phyloP scores from a whole-genome alignment of 495 filamentous ascomycete species.

The Neurospora sp. region DNA sequence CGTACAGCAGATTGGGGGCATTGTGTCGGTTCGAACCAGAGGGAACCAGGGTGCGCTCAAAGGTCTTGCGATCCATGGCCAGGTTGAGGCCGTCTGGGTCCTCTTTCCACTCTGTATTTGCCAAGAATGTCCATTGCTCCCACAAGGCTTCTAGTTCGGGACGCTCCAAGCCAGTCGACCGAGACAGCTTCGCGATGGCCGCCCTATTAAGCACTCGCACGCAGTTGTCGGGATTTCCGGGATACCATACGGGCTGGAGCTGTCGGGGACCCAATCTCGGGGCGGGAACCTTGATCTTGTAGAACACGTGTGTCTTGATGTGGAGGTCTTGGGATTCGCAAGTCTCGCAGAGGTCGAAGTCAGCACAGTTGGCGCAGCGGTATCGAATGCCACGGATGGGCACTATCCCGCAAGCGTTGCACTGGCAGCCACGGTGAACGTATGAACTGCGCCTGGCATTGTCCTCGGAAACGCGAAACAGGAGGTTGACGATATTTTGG shows the following conservation, averaged over 20 bases:
- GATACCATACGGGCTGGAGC: conserved; percentile 76
- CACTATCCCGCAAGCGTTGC: conserved; percentile 73
- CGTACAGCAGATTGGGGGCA: conserved; percentile 81
- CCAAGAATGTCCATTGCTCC: conserved; percentile 92
- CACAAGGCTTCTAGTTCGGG: conserved; percentile 84
- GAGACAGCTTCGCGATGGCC: conserved; percentile 53
- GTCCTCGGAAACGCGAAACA: conserved; percentile 75
- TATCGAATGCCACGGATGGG: conserved; percentile 90
- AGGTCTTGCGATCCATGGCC: conserved; percentile 84
- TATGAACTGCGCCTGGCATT: conserved; percentile 75
- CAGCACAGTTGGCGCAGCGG: conserved; percentile 82
- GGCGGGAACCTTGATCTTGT: conserved; percentile 56
- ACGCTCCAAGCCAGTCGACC: conserved; percentile 67
- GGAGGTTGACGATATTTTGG: conserved; percentile 60
- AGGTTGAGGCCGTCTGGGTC: conserved; percentile 68
- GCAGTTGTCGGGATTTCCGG: conserved; percentile 65
- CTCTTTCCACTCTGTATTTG: conserved; percentile 71
- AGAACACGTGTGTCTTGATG: conserved; percentile 88
- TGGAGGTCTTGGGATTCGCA: conserved; percentile 82
- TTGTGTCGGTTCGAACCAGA: conserved; percentile 64
- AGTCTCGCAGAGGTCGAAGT: conserved; percentile 83
- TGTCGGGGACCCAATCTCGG: conserved; percentile 42
- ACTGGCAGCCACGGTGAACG: conserved; percentile 87
- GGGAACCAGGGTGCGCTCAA: conserved; percentile 82
- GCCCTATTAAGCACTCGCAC: conserved; percentile 51